Evolutionary conservation across 768 basidiomycete species (phyloP).

Genomic region (Suillus fuscotomentosus): DNA sequence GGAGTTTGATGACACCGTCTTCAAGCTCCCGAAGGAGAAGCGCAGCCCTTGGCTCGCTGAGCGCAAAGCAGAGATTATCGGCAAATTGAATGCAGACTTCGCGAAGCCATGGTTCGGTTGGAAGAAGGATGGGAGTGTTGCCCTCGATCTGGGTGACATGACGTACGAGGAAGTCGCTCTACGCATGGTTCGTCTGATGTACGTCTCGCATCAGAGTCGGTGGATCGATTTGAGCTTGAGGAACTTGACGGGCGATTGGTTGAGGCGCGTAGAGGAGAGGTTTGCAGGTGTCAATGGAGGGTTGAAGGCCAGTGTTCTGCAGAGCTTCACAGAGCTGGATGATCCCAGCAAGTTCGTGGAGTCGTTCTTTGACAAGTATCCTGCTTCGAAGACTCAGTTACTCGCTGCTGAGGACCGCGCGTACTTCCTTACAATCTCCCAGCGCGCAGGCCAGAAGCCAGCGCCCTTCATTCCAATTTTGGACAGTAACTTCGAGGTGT

Average conservation of each 20-base stretch:
- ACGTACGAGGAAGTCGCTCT: slow-evolving; percentile 96
- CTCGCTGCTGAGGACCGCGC: slow-evolving; percentile 92
- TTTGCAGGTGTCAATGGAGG: slow-evolving; percentile 89
- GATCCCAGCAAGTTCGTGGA: slow-evolving; percentile 76
- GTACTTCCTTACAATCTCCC: slow-evolving; percentile 94
- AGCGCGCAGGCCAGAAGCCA: slow-evolving; percentile 96
- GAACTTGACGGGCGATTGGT: slow-evolving; percentile 95
- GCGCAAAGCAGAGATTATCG: slow-evolving; percentile 86
- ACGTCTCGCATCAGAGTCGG: slow-evolving; percentile 83
- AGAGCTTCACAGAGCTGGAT: slow-evolving; percentile 82
- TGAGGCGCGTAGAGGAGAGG: slow-evolving; percentile 92
- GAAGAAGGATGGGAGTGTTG: slow-evolving; percentile 89
- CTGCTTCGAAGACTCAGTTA: slow-evolving; percentile 79
- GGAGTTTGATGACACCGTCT: slow-evolving; percentile 96
- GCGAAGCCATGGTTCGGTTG: slow-evolving; percentile 96
- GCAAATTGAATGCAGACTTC: slow-evolving; percentile 92
- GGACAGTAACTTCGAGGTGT: slow-evolving; percentile 91
- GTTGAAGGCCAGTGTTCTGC: slow-evolving; percentile 78
- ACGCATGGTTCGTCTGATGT: slow-evolving; percentile 93
- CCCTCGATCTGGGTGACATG: slow-evolving; percentile 91
- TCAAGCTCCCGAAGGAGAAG: slow-evolving; percentile 96
- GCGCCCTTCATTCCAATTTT: slow-evolving; percentile 97
- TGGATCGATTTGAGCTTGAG: slow-evolving; percentile 93
- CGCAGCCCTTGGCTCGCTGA: slow-evolving; percentile 83
- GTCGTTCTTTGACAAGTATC: slow-evolving; percentile 83